phyloP scores from a whole-genome alignment of 805 yeast genomes.

The Candida ascalaphidarum region DNA sequence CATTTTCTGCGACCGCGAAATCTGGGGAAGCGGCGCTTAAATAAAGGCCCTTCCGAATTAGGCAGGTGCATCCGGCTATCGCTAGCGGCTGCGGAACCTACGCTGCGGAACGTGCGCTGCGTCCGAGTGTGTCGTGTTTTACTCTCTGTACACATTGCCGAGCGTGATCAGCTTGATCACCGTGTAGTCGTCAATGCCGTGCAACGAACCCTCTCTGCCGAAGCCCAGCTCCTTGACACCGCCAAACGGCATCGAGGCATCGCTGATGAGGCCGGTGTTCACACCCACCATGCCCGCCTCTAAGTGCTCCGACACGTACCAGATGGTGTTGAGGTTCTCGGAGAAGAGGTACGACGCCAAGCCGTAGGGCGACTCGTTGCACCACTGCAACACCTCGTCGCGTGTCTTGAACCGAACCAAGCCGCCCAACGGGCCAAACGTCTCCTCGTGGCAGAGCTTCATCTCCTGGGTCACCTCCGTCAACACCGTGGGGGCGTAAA shows the following conservation, averaged over 20 bases:
- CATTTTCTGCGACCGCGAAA: too few relatives aligned
- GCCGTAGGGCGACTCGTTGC: slow-evolving; percentile 66
- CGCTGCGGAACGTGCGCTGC: neutral
- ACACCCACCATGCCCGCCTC: slow-evolving; percentile 79
- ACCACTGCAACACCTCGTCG: slow-evolving; percentile 52
- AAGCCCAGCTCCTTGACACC: slow-evolving; percentile 75
- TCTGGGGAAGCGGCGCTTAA: too few relatives aligned
- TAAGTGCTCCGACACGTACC: slow-evolving; percentile 57
- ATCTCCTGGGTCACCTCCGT: slow-evolving; percentile 51
- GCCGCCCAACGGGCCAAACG: slow-evolving; percentile 77
- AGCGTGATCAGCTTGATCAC: slow-evolving; percentile 57
- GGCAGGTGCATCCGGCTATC: too few relatives aligned
- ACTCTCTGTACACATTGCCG: slow-evolving; percentile 13
- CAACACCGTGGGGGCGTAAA: slow-evolving; percentile 62
- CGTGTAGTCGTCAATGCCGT: slow-evolving; percentile 68
- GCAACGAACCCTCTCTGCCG: slow-evolving; percentile 73
- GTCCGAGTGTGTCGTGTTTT: neutral
- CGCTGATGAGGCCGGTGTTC: slow-evolving; percentile 68
- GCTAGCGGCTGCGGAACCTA: too few relatives aligned
- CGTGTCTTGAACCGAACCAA: slow-evolving; percentile 55
- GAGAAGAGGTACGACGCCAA: slow-evolving; percentile 73
- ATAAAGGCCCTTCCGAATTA: too few relatives aligned
- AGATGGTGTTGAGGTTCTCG: slow-evolving; percentile 41
- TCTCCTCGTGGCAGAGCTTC: slow-evolving; percentile 58
- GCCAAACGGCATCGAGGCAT: slow-evolving; percentile 63